These are phyloP conservation scores for Penicillium atrosanguineum DNA, from an alignment of 495 filamentous ascomycete species.

Conservation along the genomic window DNA sequence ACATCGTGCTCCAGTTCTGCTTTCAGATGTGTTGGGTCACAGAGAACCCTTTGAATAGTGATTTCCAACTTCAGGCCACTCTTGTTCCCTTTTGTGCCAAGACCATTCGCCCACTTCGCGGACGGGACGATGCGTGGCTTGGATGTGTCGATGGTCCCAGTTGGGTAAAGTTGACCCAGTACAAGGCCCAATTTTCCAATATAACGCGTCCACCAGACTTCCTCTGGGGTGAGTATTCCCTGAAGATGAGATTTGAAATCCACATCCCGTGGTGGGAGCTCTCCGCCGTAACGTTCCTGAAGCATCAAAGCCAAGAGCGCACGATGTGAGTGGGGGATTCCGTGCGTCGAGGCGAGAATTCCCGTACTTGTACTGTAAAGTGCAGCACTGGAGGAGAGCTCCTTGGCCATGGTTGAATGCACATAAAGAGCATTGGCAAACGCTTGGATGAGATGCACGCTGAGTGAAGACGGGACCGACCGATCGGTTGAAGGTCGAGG, in stretches of 20 bases:
- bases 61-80: conserved; percentile 25
- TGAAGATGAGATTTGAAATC: conserved; percentile 46
- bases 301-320: conserved; percentile 70
- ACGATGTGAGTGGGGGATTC: conserved; percentile 68
- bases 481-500: conserved; percentile 29
- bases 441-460: conserved; percentile 45
- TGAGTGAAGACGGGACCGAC: conserved; percentile 38
- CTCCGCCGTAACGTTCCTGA: conserved; percentile 72
- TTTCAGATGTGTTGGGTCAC: conserved; percentile 29
- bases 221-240: conserved; percentile 42
- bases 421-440: conserved; percentile 52
- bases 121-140: conserved; percentile 28
- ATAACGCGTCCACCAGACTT: conserved; percentile 63
- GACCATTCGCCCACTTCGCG: conserved; percentile 21
- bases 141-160: conserved; percentile 25
- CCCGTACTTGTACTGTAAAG: conserved; percentile 71
- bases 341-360: conserved; percentile 62
- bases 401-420: conserved; percentile 50
- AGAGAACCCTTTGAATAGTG: conserved; percentile 25
- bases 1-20: conserved; percentile 25
- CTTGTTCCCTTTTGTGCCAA: conserved; percentile 30
- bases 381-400: conserved; percentile 59
- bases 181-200: conserved; percentile 43
- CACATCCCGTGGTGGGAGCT: conserved; percentile 54
- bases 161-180: conserved; percentile 27